phyloP scores from a whole-genome alignment of 306 rosid genomes.

The Cyclanthera cordifolia region DNA sequence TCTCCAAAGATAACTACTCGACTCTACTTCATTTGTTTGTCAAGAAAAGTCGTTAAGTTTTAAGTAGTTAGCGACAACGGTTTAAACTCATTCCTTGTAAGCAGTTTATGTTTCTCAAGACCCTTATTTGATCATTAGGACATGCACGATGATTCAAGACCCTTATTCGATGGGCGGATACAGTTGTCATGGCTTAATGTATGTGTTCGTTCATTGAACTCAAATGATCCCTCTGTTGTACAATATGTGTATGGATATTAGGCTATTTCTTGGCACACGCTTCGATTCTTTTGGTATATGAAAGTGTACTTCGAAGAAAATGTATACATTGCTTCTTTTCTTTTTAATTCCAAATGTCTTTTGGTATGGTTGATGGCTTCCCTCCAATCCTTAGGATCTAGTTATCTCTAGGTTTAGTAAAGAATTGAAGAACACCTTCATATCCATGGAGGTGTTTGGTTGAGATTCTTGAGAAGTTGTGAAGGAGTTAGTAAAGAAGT shows the following conservation, averaged over 20 bases:
- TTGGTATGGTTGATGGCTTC: not conserved
- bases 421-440: not conserved
- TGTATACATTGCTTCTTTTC: not conserved
- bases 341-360: not conserved
- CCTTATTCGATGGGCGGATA: not conserved
- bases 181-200: not conserved
- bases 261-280: not conserved
- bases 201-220: conserved; percentile 1
- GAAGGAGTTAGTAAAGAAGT: too few species aligned
- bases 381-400: not conserved
- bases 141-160: too few species aligned
- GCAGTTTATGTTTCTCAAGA: too few species aligned
- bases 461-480: too few species aligned
- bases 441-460: too few species aligned
- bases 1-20: too few species aligned
- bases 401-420: not conserved
- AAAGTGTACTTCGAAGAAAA: not conserved
- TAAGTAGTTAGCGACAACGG: too few species aligned
- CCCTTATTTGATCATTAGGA: too few species aligned
- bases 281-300: not conserved
- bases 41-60: too few species aligned
- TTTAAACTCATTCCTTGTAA: too few species aligned
- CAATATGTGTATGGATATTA: not conserved
- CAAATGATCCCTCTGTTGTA: not conserved
- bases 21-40: too few species aligned